Conservation (phyloP, 371 early-diverging fungal species). For the Rhizopus sp. region DNA sequence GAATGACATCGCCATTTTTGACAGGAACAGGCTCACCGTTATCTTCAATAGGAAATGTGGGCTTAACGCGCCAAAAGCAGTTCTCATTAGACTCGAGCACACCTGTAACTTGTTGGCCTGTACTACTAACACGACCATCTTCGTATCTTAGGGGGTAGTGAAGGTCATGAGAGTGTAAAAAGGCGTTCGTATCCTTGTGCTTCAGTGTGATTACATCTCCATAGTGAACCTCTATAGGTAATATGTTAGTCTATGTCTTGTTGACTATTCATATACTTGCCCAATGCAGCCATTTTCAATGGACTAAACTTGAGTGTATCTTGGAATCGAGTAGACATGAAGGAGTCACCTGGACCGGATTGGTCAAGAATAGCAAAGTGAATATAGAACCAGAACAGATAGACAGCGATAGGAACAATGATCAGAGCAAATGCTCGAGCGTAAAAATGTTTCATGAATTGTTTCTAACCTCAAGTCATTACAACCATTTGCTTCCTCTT, state of each 20-base stretch:
- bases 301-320: conserved; percentile 83
- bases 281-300: conserved; percentile 55
- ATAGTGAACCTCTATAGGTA: conserved; percentile 69
- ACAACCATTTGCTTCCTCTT: neutral
- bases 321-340: conserved; percentile 92
- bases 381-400: conserved; percentile 75
- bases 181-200: conserved; percentile 75
- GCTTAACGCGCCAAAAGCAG: conserved; percentile 83
- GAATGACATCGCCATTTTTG: conserved; percentile 68
- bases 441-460: conserved; percentile 68
- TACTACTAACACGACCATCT: conserved; percentile 89
- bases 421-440: conserved; percentile 76
- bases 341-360: conserved; percentile 93
- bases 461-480: conserved; percentile 38
- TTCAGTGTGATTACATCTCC: conserved; percentile 79
- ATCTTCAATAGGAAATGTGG: conserved; percentile 42
- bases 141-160: conserved; percentile 91
- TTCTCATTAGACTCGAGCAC: conserved; percentile 70
- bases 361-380: conserved; percentile 79
- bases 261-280: conserved; percentile 20
- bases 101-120: conserved; percentile 94
- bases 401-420: conserved; percentile 73
- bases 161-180: conserved; percentile 82
- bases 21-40: conserved; percentile 34
- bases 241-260: neutral